Evolutionary conservation across 345 rosid species (phyloP).

Genomic region (Aquilaria sinensis): DNA sequence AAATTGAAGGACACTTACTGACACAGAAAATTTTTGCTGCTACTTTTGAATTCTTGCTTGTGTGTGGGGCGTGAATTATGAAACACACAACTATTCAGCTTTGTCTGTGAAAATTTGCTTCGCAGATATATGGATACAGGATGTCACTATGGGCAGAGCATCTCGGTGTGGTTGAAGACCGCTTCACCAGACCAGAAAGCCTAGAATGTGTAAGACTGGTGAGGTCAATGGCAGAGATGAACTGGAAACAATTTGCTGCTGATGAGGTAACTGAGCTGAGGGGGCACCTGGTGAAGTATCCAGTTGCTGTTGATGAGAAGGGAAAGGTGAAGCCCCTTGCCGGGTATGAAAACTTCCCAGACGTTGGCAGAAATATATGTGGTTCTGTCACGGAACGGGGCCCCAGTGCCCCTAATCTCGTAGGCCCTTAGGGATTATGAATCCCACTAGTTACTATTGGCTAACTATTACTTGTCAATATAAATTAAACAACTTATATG

Average conservation of each 20-base stretch:
- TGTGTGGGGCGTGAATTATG: background rate
- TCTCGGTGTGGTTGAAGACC: constrained; percentile 50
- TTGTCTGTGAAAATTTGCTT: background rate
- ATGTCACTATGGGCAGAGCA: constrained; percentile 99
- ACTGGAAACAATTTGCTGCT: constrained; percentile 67
- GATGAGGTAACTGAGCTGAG: constrained; percentile 74
- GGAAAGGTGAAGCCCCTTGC: constrained; percentile 81
- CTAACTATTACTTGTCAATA: no score
- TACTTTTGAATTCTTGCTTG: no score
- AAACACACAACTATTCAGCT: background rate
- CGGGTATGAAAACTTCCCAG: constrained; percentile 70
- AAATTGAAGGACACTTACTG: no score
- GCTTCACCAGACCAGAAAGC: constrained; percentile 58
- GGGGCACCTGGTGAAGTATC: constrained; percentile 84
- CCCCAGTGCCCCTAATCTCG: no score
- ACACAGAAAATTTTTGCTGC: no score
- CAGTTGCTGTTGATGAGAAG: constrained; percentile 65
- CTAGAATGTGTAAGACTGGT: constrained; percentile 78
- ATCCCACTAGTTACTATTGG: no score
- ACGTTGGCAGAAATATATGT: constrained; percentile 70
- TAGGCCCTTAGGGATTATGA: no score
- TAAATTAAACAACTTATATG: no score
- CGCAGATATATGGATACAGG: constrained; percentile 79
- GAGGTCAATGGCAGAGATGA: constrained; percentile 45
- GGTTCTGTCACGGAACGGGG: no score